Base-by-base conservation (phyloP, 2,329 filamentous ascomycete species). In the Pezicula rhizophila region DNA sequence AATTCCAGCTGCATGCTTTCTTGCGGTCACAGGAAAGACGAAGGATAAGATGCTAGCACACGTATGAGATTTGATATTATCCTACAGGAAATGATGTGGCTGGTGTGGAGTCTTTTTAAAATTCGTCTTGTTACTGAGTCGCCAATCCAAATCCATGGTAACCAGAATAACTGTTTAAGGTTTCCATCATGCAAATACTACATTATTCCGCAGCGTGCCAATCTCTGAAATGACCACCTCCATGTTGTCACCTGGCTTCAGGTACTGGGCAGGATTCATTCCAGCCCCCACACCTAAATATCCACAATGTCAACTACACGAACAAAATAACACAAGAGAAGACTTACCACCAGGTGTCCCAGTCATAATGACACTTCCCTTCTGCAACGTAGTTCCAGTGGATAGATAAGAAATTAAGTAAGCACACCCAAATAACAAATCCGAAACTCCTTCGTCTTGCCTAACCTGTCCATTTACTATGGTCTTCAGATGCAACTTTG, bases 261-360 rank as follows among this genome's bases (percentile, higher is more conserved):
- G 41, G 39, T 48, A 58, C 25, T 42, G 39, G 5, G 51, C 50
- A 12, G 56, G 72, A 0, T 59, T 63, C 17, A 77, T 61, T 0
- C 73, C 73, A 47, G 68, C 68, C 0, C 71, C 71, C 15, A 74
- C 70, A 38, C 66, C 63, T 66, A n/a, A 17, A 39, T 28, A 70
- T 59, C 5, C 50, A 78, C 0, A 23, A 37, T 33, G 65, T 59
- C 12, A 72, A 63, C 0, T 23, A 23, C 23, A 7, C 76, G 77
- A 0, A 75, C 62, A 0, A 65, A 60, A 37, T 66, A 58, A 1
- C 66, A 51, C 0, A 80, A 20, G 11, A 15, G 25, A 6, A n/a
- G 33, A 35, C 6, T 7, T 39, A 10, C 23, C 23, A 23, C 23
- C 23, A 7, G 23, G 23, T 4, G 23, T 23, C 6, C 23, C 23